Percentiles rank a stretch among this genome's conserved stretches.
These are phyloP conservation scores for Fusarium tupiense DNA, from an alignment of 2,329 filamentous ascomycete genomes.

Conservation along the genomic window DNA sequence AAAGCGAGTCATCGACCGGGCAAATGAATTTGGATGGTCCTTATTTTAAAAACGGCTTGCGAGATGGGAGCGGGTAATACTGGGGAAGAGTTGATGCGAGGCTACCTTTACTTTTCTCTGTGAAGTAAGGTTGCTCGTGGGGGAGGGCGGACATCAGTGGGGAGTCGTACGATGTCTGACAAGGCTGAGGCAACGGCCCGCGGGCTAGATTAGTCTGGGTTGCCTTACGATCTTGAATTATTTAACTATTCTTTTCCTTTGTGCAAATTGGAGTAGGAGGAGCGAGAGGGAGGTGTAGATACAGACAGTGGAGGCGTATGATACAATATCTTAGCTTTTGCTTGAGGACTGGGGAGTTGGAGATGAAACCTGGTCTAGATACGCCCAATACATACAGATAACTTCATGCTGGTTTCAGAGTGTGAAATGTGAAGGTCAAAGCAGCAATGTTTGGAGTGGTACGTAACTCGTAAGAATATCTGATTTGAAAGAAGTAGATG, in stretches of 20 bases:
- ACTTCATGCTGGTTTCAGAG: slow-evolving; percentile 1
- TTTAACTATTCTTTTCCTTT: slow-evolving; percentile 38
- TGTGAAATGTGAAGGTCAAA: not conserved
- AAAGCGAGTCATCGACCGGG: slow-evolving; percentile 34
- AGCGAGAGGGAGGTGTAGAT: slow-evolving; percentile 30
- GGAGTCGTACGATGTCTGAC: slow-evolving; percentile 44
- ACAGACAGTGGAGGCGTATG: slow-evolving; percentile 34
- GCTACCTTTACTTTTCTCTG: slow-evolving; percentile 39
- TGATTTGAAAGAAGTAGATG: not conserved
- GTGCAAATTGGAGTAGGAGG: slow-evolving; percentile 31
- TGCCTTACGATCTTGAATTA: slow-evolving; percentile 24
- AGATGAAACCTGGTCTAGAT: slow-evolving; percentile 18
- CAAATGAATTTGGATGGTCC: slow-evolving; percentile 28
- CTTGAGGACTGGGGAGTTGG: slow-evolving; percentile 16
- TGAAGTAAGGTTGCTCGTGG: slow-evolving; percentile 35
- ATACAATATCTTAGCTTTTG: slow-evolving; percentile 25
- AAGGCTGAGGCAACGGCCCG: slow-evolving; percentile 42
- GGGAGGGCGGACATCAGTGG: slow-evolving; percentile 38
- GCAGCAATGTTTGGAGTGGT: not conserved
- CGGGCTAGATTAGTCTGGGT: slow-evolving; percentile 29
- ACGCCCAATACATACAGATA: slow-evolving; percentile 30
- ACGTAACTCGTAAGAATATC: no score
- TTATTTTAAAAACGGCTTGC: slow-evolving; percentile 19
- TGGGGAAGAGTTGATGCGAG: slow-evolving; percentile 43
- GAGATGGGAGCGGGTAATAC: slow-evolving; percentile 43